Base-by-base conservation (phyloP, 73 alveolate genomes). In the Paramecium pentaurelia region DNA sequence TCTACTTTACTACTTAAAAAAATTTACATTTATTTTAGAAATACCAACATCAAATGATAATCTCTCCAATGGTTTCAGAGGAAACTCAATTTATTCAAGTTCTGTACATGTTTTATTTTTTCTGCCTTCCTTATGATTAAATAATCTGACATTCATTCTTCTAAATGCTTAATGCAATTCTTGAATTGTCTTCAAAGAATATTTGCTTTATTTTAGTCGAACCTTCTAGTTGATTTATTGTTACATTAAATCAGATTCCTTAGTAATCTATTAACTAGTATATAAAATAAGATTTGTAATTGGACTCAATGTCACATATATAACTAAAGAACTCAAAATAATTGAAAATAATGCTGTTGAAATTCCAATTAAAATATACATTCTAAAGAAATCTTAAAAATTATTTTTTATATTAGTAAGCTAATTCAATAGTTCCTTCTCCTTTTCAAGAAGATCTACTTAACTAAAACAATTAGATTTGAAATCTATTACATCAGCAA, bases 251-350 rank as follows among this genome's bases (percentile, higher is more conserved):
- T 64, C 84, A 64, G 16, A 28, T 16, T 64, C 84, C 49, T 64
- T 64, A 1, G 47, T 32, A 11, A 64, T 64, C 42, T 32, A 34
- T 34, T 64, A 64, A 28, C 51, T 32, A 3, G 84, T 64, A 28
- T 64, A 64, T 12, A 64, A 64, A 11, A 64, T 64, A 1, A 64
- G 49, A 64, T 64, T 64, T 64, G 84, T 64, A 0, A 64, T 64
- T 28, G 84, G 84, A 64, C 84, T 64, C 84, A 64, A 64, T 32
- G 84, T 64, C 30, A 64, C 84, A 64, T 64, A 64, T 5, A 64
- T 64, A 2, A 64, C 47, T 8, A 64, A 12, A 8, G 84, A 28
- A 64, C 84, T 64, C 47, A 64, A 64, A 11, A 64, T 34, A 0
- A 64, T 64, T 64, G 84, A 64, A 9, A 64, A 64, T 18, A 34